These are phyloP conservation scores for Strobilomyces confusus DNA, from an alignment of 768 basidiomycete genomes.

Conservation along the genomic window DNA sequence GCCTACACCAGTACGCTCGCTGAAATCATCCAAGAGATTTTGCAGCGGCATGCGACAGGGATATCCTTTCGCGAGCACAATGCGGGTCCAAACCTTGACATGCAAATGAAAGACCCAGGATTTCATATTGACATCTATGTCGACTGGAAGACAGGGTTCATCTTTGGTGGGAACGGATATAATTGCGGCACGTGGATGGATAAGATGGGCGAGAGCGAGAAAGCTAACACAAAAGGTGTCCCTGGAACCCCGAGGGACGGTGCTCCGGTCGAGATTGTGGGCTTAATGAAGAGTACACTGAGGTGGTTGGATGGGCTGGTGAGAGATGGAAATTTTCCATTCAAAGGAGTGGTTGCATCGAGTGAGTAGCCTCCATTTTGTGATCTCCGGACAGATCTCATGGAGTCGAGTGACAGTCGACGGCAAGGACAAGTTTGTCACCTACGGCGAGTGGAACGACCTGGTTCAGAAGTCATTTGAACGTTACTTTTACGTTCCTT, in stretches of 20 bases:
- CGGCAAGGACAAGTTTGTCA: slow-evolving; percentile 63
- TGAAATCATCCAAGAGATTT: slow-evolving; percentile 94
- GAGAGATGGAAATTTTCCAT: slow-evolving; percentile 70
- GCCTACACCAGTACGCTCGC: slow-evolving; percentile 77
- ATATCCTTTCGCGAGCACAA: slow-evolving; percentile 96
- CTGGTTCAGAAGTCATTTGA: slow-evolving; percentile 88
- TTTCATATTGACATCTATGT: slow-evolving; percentile 92
- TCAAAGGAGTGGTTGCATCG: slow-evolving; percentile 79
- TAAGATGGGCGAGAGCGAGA: slow-evolving; percentile 93
- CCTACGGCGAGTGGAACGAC: slow-evolving; percentile 87
- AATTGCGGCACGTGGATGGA: slow-evolving; percentile 99
- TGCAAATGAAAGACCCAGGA: slow-evolving; percentile 91
- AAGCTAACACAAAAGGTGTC: slow-evolving; percentile 89
- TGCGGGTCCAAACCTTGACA: slow-evolving; percentile 94
- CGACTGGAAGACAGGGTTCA: slow-evolving; percentile 93
- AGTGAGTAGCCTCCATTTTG: slow-evolving; percentile 45
- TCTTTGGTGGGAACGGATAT: slow-evolving; percentile 77
- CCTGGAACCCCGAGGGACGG: slow-evolving; percentile 98
- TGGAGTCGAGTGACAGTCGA: slow-evolving; percentile 46
- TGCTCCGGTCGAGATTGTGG: slow-evolving; percentile 93
- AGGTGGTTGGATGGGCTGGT: slow-evolving; percentile 80
- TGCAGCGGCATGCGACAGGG: slow-evolving; percentile 90
- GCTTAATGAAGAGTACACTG: slow-evolving; percentile 87
- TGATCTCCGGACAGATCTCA: not conserved
- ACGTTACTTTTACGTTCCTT: slow-evolving; percentile 84